Conservation (phyloP, 129 eudicot species). For the Lactuca sativa region DNA sequence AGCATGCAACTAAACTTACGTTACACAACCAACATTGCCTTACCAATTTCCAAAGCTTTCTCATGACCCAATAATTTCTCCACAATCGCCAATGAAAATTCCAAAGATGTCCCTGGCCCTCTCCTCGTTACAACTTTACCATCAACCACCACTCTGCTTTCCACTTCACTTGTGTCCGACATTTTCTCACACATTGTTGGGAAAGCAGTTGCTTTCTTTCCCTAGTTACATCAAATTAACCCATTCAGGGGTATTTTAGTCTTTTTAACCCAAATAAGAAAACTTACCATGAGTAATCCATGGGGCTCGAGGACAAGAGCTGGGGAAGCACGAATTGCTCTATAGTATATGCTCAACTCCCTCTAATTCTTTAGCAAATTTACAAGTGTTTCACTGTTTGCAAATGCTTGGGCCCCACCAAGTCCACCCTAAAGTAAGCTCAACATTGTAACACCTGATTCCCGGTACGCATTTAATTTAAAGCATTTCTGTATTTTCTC, state of each 20-base stretch:
- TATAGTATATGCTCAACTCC: constrained; percentile 60
- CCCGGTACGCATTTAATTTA: too few species aligned
- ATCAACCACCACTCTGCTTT: constrained; percentile 81
- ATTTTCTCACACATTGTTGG: constrained; percentile 89
- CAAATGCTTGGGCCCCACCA: constrained; percentile 85
- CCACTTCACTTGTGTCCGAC: constrained; percentile 63
- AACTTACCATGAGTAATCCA: constrained; percentile 72
- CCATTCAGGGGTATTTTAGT: not conserved
- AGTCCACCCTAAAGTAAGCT: constrained; percentile 76
- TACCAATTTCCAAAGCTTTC: constrained; percentile 77
- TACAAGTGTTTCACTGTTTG: constrained; percentile 71
- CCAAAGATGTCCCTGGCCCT: constrained; percentile 91
- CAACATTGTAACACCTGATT: too few species aligned
- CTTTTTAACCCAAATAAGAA: too few species aligned
- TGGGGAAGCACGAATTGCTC: constrained; percentile 98
- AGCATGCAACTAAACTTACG: not conserved
- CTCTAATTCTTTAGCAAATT: constrained; percentile 75
- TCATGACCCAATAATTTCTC: constrained; percentile 73
- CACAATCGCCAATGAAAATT: constrained; percentile 82
- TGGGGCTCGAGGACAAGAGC: constrained; percentile 93
- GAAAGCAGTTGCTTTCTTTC: constrained; percentile 94
- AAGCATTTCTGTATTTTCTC: too few species aligned
- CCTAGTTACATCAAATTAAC: constrained; percentile 37
- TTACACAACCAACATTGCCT: constrained; percentile 56
- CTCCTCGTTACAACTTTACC: constrained; percentile 88